Conservation (phyloP, 106 monocot genomes). For the Dendrobium huoshanense region DNA sequence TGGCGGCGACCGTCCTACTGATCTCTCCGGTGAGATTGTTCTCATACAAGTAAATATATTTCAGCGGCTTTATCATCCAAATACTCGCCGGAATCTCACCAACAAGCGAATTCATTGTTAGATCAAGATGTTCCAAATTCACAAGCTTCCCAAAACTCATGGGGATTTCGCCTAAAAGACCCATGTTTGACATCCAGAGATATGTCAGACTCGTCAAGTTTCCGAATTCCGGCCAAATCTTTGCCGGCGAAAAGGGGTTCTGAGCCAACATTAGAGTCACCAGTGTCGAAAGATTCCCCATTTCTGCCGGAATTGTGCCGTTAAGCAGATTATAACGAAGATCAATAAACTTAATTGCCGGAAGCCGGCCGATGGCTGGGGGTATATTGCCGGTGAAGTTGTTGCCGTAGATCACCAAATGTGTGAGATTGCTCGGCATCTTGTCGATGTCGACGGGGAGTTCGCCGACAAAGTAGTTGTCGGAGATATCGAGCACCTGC, state of each 20-base stretch:
- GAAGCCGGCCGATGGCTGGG: slow-evolving; percentile 20
- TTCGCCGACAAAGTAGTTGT: slow-evolving; percentile 42
- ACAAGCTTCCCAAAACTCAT: slow-evolving; percentile 17
- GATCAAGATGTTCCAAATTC: slow-evolving; percentile 32
- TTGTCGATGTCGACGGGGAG: slow-evolving; percentile 32
- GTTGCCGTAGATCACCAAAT: slow-evolving; percentile 33
- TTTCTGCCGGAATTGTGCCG: slow-evolving; percentile 38
- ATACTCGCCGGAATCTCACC: slow-evolving; percentile 40
- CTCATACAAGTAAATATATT: slow-evolving; percentile 25
- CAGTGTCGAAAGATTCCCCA: slow-evolving; percentile 26
- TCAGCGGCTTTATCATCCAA: slow-evolving; percentile 47
- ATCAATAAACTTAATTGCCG: slow-evolving; percentile 13
- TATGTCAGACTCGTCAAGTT: slow-evolving; percentile 29
- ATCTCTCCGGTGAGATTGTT: slow-evolving; percentile 46
- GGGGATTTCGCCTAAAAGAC: slow-evolving; percentile 43
- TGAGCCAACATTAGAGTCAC: slow-evolving; percentile 27
- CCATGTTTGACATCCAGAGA: slow-evolving; percentile 29
- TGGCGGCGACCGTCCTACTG: slow-evolving; percentile 14
- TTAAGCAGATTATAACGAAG: slow-evolving; percentile 42
- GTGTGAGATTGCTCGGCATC: slow-evolving; percentile 11
- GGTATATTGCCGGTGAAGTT: slow-evolving; percentile 59
- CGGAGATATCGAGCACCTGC: slow-evolving; percentile 45
- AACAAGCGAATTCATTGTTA: slow-evolving; percentile 26
- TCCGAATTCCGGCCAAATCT: slow-evolving; percentile 37
- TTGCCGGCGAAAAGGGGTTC: slow-evolving; percentile 33